A percentile compares a stretch with the other conserved stretches of the same genome.
phyloP scores from a whole-genome alignment of 352 stramenopile genomes.

The Phytophthora melonis region DNA sequence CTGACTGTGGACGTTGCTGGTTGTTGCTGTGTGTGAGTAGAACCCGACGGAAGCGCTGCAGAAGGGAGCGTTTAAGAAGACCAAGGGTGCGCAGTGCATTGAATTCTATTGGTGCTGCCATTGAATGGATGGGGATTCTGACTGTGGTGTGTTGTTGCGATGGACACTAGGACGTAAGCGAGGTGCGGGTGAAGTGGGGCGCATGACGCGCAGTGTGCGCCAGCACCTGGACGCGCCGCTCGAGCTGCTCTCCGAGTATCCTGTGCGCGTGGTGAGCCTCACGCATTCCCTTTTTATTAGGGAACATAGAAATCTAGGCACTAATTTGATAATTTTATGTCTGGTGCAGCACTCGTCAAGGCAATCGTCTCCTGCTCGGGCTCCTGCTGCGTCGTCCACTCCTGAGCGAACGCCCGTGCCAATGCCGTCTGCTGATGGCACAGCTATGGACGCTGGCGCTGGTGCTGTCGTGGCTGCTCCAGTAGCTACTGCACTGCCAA shows the following conservation, averaged over 20 bases:
- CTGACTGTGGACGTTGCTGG: not conserved
- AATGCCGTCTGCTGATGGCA: conserved; percentile 18
- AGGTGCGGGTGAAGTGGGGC: conserved; percentile 57
- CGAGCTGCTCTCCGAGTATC: conserved; percentile 74
- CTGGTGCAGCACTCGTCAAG: conserved; percentile 38
- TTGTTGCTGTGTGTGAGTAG: conserved; percentile 26
- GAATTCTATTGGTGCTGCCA: not conserved
- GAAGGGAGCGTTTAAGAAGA: conserved; percentile 72
- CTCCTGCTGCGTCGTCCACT: conserved; percentile 8
- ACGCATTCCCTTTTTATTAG: not conserved
- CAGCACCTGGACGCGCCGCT: conserved; percentile 80
- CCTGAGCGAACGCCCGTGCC: conserved; percentile 21
- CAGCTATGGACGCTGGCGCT: conserved; percentile 1
- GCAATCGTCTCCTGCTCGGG: conserved; percentile 35
- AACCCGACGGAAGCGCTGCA: conserved; percentile 73
- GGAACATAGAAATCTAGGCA: not conserved
- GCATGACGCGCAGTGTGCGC: conserved; percentile 83
- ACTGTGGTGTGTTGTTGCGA: not conserved
- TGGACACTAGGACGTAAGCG: conserved; percentile 63
- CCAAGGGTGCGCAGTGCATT: conserved; percentile 53
- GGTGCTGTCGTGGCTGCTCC: not conserved
- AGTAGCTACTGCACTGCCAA: not conserved
- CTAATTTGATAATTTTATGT: not conserved
- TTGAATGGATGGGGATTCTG: not conserved
- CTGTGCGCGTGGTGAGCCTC: conserved; percentile 52